A percentile compares a stretch with the other conserved stretches of the same genome.
These are phyloP conservation scores for Chaetoscypha palmicola DNA, from an alignment of 2,329 filamentous ascomycete genomes.

Conservation along the genomic window DNA sequence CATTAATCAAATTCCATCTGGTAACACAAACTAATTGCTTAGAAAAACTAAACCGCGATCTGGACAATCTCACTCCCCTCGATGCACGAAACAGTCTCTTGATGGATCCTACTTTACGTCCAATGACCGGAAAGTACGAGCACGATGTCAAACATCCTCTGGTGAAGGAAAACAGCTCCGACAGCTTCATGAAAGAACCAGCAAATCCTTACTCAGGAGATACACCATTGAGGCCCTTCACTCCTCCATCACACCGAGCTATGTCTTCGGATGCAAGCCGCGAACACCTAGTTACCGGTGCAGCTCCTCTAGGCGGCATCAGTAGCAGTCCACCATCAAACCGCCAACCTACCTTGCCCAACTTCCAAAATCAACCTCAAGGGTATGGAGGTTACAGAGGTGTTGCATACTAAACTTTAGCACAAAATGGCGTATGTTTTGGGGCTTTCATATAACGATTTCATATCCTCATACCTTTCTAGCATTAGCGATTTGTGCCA, in stretches of 20 bases:
- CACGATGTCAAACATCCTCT: conserved; percentile 21
- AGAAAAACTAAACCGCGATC: conserved; percentile 72
- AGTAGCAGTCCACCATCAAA: conserved; percentile 9
- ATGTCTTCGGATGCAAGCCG: conserved; percentile 11
- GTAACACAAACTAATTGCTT: neutral
- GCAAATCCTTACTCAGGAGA: conserved; percentile 25
- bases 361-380: conserved; percentile 7
- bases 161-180: conserved; percentile 13
- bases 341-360: conserved; percentile 18
- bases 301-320: conserved; percentile 24
- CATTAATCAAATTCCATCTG: conserved; percentile 21
- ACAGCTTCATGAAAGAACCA: conserved; percentile 27
- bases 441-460: conserved; percentile 11
- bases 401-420: conserved; percentile 20
- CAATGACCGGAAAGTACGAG: conserved; percentile 16
- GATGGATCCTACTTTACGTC: conserved; percentile 20
- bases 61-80: conserved; percentile 78
- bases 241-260: conserved; percentile 11
- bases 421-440: neutral
- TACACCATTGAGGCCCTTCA: conserved; percentile 20
- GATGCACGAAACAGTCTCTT: conserved; percentile 83
- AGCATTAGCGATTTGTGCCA: neutral
- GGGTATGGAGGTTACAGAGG: conserved; percentile 23
- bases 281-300: conserved; percentile 22
- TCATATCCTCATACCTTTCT: no score